phyloP scores from a whole-genome alignment of 148 eudicot species.

The Agrostemma githago region DNA sequence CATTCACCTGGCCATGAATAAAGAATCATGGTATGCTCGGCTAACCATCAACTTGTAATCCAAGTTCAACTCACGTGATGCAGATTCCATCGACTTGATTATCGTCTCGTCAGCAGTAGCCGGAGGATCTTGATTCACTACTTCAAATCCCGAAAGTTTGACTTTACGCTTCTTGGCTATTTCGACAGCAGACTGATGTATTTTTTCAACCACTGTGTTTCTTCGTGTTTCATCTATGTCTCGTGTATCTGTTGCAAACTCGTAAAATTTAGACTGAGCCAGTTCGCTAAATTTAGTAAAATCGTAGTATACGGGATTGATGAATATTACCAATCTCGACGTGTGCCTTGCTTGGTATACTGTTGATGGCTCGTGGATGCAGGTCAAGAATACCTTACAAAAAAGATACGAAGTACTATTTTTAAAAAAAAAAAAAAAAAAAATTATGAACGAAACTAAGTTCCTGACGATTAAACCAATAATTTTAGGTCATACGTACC shows the following conservation, averaged over 20 bases:
- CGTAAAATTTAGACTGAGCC: no score
- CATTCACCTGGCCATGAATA: constrained; percentile 90
- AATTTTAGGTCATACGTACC: constrained; percentile 45
- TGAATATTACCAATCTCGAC: constrained; percentile 66
- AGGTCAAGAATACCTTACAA: constrained; percentile 72
- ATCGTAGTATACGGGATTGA: no score
- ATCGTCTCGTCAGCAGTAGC: constrained; percentile 66
- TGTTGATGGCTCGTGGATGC: constrained; percentile 96
- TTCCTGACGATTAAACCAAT: no score
- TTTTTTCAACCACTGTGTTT: constrained; percentile 69
- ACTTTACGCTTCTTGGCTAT: constrained; percentile 76
- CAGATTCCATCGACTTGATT: constrained; percentile 70
- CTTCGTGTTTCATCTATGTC: constrained; percentile 84
- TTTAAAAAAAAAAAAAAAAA: background rate
- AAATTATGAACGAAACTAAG: background rate
- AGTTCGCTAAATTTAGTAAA: no score
- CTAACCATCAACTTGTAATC: constrained; percentile 83
- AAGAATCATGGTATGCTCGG: constrained; percentile 97
- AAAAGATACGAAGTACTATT: background rate
- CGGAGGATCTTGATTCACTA: constrained; percentile 95
- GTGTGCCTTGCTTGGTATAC: constrained; percentile 96
- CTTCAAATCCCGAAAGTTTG: constrained; percentile 64
- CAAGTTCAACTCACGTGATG: constrained; percentile 65
- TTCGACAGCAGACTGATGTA: constrained; percentile 61
- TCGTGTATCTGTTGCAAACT: constrained; percentile 52